Base-by-base conservation (phyloP, 1,139 yeast species). In the Yamadazyma diddensiae region DNA sequence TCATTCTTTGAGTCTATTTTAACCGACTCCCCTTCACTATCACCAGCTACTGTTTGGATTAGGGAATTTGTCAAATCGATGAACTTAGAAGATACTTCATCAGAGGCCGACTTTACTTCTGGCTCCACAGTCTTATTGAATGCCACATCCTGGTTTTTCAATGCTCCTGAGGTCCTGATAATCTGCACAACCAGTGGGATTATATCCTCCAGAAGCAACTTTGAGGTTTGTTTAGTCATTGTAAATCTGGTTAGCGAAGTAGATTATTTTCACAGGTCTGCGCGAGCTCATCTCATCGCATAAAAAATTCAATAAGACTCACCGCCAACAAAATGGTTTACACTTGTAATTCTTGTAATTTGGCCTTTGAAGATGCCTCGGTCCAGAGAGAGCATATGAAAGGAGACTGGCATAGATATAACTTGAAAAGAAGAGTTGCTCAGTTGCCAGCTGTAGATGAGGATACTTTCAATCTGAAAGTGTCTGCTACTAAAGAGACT, bases 131-230 rank as follows among this genome's bases (percentile, higher is more conserved):
- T 76, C 34, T 71, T 72, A 58, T 79, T 77, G 49, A 90, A 92
- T 27, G 72, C 73, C 16, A 88, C 73, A 61, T 92, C 98, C 43
- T 85, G 87, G 0, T 87, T 77, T 2, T 88, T 83, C 28, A 92
- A 60, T 2, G 84, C 77, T 5, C 82, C 65, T 0, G 96, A 77
- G 2, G 85, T 73, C 41, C 95, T 69, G 22, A 87, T 78, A 1
- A 82, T 67, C 16, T 67, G 67, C 31, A 76, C 67, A 3, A 76
- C 67, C 37, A 61, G 57, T 2, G 82, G 69, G 15, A 67, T 43
- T 4, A 59, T 50, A 13, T 42, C 55, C 6, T 52, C 47, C 24
- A 32, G 27, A 21, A 38, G 24, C 9, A 19, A 6, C 10, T 31
- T 20, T 12, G 26, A 24, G 5, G 27, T 17, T 9, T 31, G 25